These are phyloP conservation scores for Vishniacozyma victoriae DNA, from an alignment of 768 basidiomycete genomes.

Conservation along the genomic window DNA sequence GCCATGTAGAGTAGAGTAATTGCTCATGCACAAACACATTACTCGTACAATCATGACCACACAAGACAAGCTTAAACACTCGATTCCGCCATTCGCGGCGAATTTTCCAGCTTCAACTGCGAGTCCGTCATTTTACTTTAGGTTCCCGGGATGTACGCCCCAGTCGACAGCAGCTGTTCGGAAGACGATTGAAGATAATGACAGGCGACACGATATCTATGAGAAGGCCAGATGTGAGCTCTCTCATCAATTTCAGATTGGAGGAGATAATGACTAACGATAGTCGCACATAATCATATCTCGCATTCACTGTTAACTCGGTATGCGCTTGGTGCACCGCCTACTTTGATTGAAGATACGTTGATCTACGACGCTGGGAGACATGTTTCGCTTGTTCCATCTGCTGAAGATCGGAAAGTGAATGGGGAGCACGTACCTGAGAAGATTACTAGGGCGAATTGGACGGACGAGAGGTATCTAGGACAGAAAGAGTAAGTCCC, in stretches of 20 bases:
- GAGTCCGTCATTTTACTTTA: too few relatives aligned
- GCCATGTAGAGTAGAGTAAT: too few relatives aligned
- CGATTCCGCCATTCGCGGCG: too few relatives aligned
- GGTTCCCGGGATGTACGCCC: too few relatives aligned
- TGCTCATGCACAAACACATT: too few relatives aligned
- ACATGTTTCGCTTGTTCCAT: conserved; percentile 19
- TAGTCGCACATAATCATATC: conserved; percentile 35
- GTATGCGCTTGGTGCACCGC: conserved; percentile 29
- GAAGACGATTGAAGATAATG: conserved; percentile 26
- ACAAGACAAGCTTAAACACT: too few relatives aligned
- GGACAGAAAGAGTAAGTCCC: conserved; percentile 22
- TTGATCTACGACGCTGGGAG: conserved; percentile 14
- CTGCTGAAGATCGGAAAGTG: conserved; percentile 3
- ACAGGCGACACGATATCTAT: conserved; percentile 31
- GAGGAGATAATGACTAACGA: background rate
- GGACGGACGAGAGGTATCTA: conserved; percentile 22
- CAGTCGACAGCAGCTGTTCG: too few relatives aligned
- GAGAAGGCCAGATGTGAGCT: conserved; percentile 21
- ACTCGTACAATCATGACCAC: too few relatives aligned
- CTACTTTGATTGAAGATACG: conserved; percentile 21
- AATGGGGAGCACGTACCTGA: conserved; percentile 10
- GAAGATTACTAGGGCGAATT: conserved; percentile 22
- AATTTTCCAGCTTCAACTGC: too few relatives aligned
- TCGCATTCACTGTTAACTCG: conserved; percentile 31
- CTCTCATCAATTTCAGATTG: background rate